Percentiles rank a stretch among this genome's conserved stretches.
These are phyloP conservation scores for Candida cerambycidarum DNA, from an alignment of 805 yeast species.

Conservation along the genomic window DNA sequence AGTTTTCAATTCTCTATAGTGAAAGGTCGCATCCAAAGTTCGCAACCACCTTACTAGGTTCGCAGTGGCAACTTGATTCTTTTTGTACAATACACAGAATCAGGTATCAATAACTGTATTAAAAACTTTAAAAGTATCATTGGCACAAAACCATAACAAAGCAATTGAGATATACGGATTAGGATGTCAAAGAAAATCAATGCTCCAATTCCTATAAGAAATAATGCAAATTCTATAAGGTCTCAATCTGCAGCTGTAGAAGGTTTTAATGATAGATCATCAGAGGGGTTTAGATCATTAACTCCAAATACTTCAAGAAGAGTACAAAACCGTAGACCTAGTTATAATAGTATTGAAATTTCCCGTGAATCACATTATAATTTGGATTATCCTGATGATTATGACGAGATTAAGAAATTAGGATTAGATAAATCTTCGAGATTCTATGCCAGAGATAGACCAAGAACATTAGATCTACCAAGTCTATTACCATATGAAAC, in stretches of 20 bases:
- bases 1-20: not conserved
- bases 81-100: not conserved
- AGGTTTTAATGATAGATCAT: not conserved
- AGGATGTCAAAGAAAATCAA: conserved; percentile 2
- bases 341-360: conserved; percentile 29
- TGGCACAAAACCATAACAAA: not conserved
- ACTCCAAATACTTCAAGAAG: conserved; percentile 24
- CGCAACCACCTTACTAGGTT: not conserved
- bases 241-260: conserved; percentile 4
- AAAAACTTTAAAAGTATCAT: no score
- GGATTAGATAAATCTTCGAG: conserved; percentile 38
- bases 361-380: conserved; percentile 40
- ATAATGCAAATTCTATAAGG: not conserved
- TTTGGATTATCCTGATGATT: conserved; percentile 52
- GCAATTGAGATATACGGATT: not conserved
- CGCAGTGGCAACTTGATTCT: not conserved
- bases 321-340: conserved; percentile 27
- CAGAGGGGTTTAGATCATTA: conserved; percentile 20
- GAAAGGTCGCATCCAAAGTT: not conserved
- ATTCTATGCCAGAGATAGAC: conserved; percentile 36
- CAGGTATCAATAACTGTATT: no score
- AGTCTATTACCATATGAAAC: conserved; percentile 68
- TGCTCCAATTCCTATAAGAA: conserved; percentile 15
- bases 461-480: conserved; percentile 43
- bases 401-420: conserved; percentile 23